Evolutionary conservation across 1,284 basidiomycete genomes (phyloP).

Genomic region (Cryptococcus maquisensis): DNA sequence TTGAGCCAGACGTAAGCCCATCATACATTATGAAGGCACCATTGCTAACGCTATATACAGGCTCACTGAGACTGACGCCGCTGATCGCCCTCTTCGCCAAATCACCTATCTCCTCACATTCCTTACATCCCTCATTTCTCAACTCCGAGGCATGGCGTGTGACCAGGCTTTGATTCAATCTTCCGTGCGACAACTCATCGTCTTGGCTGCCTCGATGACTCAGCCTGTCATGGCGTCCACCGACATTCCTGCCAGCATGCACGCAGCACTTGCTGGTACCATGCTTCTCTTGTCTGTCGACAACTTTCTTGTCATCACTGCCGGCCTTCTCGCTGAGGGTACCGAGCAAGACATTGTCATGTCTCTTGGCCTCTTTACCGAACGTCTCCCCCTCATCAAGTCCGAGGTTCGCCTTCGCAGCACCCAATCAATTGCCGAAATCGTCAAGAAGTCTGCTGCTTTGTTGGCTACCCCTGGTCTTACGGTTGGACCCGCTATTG

Average conservation of each 20-base stretch:
- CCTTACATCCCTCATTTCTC: slow-evolving; percentile 46
- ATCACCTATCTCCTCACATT: slow-evolving; percentile 65
- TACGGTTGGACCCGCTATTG: slow-evolving; percentile 54
- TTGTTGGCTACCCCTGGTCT: slow-evolving; percentile 52
- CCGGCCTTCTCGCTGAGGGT: slow-evolving; percentile 34
- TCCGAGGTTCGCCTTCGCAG: slow-evolving; percentile 57
- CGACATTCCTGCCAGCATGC: slow-evolving; percentile 20
- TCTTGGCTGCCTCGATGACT: slow-evolving; percentile 20
- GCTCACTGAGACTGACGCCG: slow-evolving; percentile 21
- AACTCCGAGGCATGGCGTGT: slow-evolving; percentile 32
- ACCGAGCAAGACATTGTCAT: slow-evolving; percentile 28
- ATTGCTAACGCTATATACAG: slow-evolving; percentile 1
- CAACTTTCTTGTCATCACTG: slow-evolving; percentile 54
- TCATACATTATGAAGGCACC: not conserved
- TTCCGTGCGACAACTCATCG: slow-evolving; percentile 38
- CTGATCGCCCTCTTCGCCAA: slow-evolving; percentile 46
- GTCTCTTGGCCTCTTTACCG: slow-evolving; percentile 56
- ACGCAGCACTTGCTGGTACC: slow-evolving; percentile 38
- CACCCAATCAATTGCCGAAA: slow-evolving; percentile 54
- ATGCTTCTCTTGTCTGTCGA: slow-evolving; percentile 55
- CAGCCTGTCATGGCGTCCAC: slow-evolving; percentile 15
- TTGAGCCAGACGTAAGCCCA: slow-evolving; percentile 23
- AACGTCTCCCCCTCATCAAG: slow-evolving; percentile 62
- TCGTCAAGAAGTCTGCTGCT: slow-evolving; percentile 51
- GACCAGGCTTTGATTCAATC: slow-evolving; percentile 29